These are phyloP conservation scores for Paracamarosporium sp. DNA, from an alignment of 2,329 filamentous ascomycete species.

Conservation along the genomic window DNA sequence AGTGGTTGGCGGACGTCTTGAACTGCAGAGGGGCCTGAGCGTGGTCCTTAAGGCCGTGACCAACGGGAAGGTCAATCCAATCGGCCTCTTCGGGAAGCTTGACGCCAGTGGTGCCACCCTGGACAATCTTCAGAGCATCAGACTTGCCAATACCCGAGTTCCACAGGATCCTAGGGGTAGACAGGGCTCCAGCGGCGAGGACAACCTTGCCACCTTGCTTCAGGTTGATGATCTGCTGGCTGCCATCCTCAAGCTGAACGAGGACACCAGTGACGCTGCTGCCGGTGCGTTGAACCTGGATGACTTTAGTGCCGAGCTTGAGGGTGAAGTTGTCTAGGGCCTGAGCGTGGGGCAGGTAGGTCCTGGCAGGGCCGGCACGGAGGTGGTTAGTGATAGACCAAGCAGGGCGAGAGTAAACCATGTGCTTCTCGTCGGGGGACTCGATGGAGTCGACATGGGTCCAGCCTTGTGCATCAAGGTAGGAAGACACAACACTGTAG, in stretches of 20 bases:
- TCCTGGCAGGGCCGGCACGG: slow-evolving; percentile 70
- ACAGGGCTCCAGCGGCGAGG: slow-evolving; percentile 63
- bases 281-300: slow-evolving; percentile 57
- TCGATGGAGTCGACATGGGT: slow-evolving; percentile 64
- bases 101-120: slow-evolving; percentile 41
- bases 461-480: slow-evolving; percentile 66
- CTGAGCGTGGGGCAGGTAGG: slow-evolving; percentile 68
- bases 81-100: slow-evolving; percentile 49
- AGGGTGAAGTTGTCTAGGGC: slow-evolving; percentile 68
- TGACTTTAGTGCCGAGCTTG: background rate
- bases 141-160: slow-evolving; percentile 68
- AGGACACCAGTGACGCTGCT: slow-evolving; percentile 70
- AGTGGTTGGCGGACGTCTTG: background rate
- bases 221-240: slow-evolving; percentile 68
- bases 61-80: slow-evolving; percentile 57
- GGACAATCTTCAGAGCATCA: slow-evolving; percentile 51
- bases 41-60: slow-evolving; percentile 55
- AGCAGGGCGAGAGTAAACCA: slow-evolving; percentile 62
- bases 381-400: slow-evolving; percentile 71
- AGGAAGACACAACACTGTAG: slow-evolving; percentile 65
- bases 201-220: slow-evolving; percentile 49
- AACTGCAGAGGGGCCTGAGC: slow-evolving; percentile 48
- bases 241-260: slow-evolving; percentile 60
- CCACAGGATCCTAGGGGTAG: slow-evolving; percentile 46
- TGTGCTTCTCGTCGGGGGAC: slow-evolving; percentile 67